A percentile compares a stretch with the other conserved stretches of the same genome.
phyloP scores from a whole-genome alignment of 1,284 basidiomycete genomes.

The Cutaneotrichosporon mucoides region DNA sequence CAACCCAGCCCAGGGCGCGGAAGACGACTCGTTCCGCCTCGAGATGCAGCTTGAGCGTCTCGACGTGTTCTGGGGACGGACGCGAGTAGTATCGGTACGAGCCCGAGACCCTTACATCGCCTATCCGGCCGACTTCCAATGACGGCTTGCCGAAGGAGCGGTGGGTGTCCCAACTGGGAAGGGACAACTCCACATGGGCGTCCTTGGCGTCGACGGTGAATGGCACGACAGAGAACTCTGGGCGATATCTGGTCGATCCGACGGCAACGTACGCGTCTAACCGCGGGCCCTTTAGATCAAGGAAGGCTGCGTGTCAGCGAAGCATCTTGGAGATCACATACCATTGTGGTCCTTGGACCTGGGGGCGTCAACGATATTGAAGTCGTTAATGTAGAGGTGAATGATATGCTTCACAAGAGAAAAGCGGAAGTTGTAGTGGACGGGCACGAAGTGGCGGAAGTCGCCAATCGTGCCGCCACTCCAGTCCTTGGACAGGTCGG shows the following conservation, averaged over 20 bases:
- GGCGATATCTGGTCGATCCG: conserved; percentile 66
- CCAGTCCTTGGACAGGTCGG: conserved; percentile 87
- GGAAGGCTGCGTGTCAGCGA: conserved; percentile 56
- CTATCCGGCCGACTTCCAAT: conserved; percentile 59
- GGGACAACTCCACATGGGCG: conserved; percentile 58
- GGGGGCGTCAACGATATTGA: conserved; percentile 90
- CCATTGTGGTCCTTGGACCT: conserved; percentile 73
- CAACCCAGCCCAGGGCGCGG: conserved; percentile 76
- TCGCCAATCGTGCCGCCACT: conserved; percentile 69
- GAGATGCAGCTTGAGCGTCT: conserved; percentile 64
- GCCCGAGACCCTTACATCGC: conserved; percentile 59
- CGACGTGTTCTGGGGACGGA: conserved; percentile 64
- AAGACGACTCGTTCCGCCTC: conserved; percentile 57
- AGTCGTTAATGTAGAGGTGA: conserved; percentile 84
- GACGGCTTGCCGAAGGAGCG: conserved; percentile 58
- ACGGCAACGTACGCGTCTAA: conserved; percentile 59
- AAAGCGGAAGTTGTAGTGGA: conserved; percentile 66
- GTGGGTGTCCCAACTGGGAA: conserved; percentile 86
- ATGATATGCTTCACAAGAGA: conserved; percentile 70
- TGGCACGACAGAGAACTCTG: conserved; percentile 63
- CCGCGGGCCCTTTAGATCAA: conserved; percentile 61
- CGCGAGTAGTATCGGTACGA: conserved; percentile 71
- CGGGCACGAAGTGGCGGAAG: conserved; percentile 77
- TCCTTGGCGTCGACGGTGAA: conserved; percentile 65
- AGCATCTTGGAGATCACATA: conserved; percentile 32